Base-by-base conservation (phyloP, 2,329 filamentous ascomycete genomes). In the Keithomyces neogunnii region DNA sequence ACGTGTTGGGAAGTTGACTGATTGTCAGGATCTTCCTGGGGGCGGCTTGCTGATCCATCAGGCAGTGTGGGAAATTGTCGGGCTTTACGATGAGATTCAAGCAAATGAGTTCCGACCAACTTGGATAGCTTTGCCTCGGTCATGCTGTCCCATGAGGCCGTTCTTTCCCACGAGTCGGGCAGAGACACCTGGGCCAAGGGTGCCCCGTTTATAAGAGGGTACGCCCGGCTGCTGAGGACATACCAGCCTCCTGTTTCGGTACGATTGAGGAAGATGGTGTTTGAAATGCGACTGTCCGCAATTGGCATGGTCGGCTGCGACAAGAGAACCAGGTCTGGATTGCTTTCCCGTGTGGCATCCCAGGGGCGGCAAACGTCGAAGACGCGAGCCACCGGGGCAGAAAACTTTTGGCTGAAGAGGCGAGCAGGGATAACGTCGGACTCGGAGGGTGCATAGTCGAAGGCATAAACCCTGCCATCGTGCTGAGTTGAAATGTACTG, bases 211-310 rank as follows among this genome's bases (percentile, higher is more conserved):
- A 96, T 89, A 8, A 92, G 77, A 3, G 93, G 93, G 60, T 96
- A 97, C 7, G 83, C 83, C 40, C 76, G 78, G 52, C 95, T 92
- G 1, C 92, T 96, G 69, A 97, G 78, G 33, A 91, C 93, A 66
- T 92, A 99, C 90, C 92, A 97, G 54, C 88, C 87, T 32, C 91
- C 92, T n/a, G 76, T 74, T 51, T 87, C 81, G 2, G 91, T 96
- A 58, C 85, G 86, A 64, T 96, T 96, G 53, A 97, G 77, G 62
- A 93, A 95, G 1, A 96, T 83, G 51, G 81, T 83, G 55, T 79
- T 77, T 30, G 70, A 71, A 13, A 70, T 69, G 2, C 71, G 66
- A n/a, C 75, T 71, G 48, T 81, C 73, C 19, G 72, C 69, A 3
- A 72, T 65, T 2, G 78, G 84, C 59, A 88, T 82, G 28, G 82